These are phyloP conservation scores for Brassica hybrid DNA, from an alignment of 441 rosid genomes.

Conservation along the genomic window DNA sequence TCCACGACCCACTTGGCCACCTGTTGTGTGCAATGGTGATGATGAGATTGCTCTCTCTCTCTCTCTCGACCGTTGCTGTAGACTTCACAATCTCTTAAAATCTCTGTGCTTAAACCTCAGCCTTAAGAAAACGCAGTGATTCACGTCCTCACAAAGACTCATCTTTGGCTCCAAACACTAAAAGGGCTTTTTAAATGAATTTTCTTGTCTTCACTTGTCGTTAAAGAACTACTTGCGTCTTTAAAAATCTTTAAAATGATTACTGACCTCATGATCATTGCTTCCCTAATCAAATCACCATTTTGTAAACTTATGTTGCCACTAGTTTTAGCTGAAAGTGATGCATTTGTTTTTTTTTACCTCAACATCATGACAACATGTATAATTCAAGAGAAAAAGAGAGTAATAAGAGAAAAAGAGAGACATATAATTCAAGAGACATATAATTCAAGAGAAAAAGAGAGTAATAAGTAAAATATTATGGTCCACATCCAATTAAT, in stretches of 20 bases:
- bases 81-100: constrained; percentile 11
- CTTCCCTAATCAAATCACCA: constrained; percentile 20
- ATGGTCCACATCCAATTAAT: constrained; percentile 19
- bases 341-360: constrained; percentile 32
- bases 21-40: constrained; percentile 17
- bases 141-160: constrained; percentile 16
- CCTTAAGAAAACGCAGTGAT: constrained; percentile 17
- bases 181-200: background rate
- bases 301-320: constrained; percentile 27
- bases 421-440: constrained; percentile 2
- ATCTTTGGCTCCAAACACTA: constrained; percentile 4
- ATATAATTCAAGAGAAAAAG: background rate
- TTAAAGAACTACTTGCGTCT: constrained; percentile 8
- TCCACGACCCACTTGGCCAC: constrained; percentile 33
- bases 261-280: constrained; percentile 27
- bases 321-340: constrained; percentile 28
- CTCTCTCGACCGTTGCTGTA: constrained; percentile 23
- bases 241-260: constrained; percentile 5
- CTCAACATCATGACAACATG: constrained; percentile 28
- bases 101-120: constrained; percentile 18
- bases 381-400: background rate
- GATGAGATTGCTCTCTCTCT: constrained; percentile 17
- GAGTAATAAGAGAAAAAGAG: background rate
- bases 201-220: background rate
- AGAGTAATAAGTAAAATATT: background rate